A percentile compares a stretch with the other conserved stretches of the same genome.
Conservation (phyloP, 495 filamentous ascomycete genomes). For the Aspergillus baeticus region DNA sequence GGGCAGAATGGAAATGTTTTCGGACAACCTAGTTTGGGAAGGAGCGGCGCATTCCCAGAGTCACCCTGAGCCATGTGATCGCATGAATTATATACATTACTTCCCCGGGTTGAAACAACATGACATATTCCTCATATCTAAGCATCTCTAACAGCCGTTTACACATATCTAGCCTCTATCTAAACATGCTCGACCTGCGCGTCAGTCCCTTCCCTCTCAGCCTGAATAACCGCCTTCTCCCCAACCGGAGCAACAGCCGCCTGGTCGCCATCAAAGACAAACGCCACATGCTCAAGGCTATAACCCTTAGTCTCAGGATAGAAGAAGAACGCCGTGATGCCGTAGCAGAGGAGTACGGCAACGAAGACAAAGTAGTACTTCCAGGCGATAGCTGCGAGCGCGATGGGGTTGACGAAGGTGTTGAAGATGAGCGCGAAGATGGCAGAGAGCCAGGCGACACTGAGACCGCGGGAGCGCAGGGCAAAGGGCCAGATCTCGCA, state of each 20-base stretch:
- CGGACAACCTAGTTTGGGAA: too few relatives aligned
- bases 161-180: neutral
- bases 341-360: slow-evolving; percentile 46
- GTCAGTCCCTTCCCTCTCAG: neutral
- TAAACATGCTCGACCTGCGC: neutral
- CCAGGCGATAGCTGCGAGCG: slow-evolving; percentile 54
- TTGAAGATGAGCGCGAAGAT: slow-evolving; percentile 29
- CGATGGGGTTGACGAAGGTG: slow-evolving; percentile 59
- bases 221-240: neutral
- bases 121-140: neutral
- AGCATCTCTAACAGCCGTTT: neutral
- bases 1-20: too few relatives aligned
- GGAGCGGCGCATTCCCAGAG: neutral
- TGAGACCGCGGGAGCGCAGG: slow-evolving; percentile 64
- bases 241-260: neutral
- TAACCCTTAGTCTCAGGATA: slow-evolving; percentile 64
- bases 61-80: neutral
- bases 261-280: slow-evolving; percentile 51
- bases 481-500: slow-evolving; percentile 65
- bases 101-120: too few relatives aligned
- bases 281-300: slow-evolving; percentile 61
- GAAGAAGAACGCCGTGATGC: slow-evolving; percentile 53
- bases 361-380: slow-evolving; percentile 60
- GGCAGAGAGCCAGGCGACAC: slow-evolving; percentile 17
- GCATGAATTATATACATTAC: too few relatives aligned